A percentile compares a stretch with the other conserved stretches of the same genome.
These are phyloP conservation scores for Cenchrus americanus DNA, from an alignment of 176 grass and related monocot species.

Conservation along the genomic window DNA sequence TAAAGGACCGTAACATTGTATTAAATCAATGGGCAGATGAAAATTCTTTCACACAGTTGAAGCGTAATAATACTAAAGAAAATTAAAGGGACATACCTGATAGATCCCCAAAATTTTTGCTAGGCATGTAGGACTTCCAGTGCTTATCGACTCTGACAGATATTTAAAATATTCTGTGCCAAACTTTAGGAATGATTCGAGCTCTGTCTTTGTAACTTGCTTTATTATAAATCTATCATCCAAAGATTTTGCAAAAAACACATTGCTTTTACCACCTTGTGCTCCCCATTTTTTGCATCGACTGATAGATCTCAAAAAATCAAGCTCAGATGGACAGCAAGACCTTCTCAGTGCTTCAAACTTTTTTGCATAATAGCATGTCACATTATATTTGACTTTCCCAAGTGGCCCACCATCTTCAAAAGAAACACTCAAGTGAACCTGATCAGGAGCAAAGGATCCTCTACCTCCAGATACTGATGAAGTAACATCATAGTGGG, in stretches of 20 bases:
- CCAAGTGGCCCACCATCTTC: constrained; percentile 69
- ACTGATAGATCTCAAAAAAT: constrained; percentile 91
- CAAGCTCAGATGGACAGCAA: constrained; percentile 88
- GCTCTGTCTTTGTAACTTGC: constrained; percentile 98
- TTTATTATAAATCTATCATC: constrained; percentile 99
- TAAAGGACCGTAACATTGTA: neutral
- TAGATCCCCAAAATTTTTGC: constrained; percentile 99
- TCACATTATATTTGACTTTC: constrained; percentile 82
- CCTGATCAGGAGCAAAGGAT: constrained; percentile 51
- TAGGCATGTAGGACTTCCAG: constrained; percentile 85
- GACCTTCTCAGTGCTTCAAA: constrained; percentile 88
- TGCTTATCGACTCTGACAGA: constrained; percentile 87
- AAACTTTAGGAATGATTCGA: constrained; percentile 99
- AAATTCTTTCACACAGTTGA: constrained; percentile 27
- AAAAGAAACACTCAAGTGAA: constrained; percentile 83
- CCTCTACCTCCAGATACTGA: constrained; percentile 61
- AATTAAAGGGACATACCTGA: constrained; percentile 62
- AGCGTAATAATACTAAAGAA: constrained; percentile 15
- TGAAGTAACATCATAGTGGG: constrained; percentile 63
- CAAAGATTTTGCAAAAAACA: constrained; percentile 96
- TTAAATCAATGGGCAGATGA: constrained; percentile 31
- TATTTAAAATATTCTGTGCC: constrained; percentile 92
- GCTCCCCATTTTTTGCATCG: constrained; percentile 96
- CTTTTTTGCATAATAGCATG: constrained; percentile 88
- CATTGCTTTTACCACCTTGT: constrained; percentile 98